Evolutionary conservation across 1,284 basidiomycete genomes (phyloP).

Genomic region (Sporisorium graminicola): DNA sequence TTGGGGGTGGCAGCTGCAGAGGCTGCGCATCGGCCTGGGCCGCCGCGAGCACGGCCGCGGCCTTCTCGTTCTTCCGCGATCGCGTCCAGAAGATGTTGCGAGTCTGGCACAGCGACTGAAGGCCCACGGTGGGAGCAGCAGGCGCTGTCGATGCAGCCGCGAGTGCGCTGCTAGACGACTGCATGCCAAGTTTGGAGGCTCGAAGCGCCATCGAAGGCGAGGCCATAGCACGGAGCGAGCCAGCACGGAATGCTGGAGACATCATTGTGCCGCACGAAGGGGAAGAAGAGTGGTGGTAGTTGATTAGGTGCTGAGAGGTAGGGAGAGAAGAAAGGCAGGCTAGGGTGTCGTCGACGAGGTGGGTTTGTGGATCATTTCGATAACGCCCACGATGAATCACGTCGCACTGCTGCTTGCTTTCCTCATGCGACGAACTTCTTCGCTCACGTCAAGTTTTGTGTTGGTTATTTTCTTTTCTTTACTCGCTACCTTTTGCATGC

Average conservation of each 20-base stretch:
- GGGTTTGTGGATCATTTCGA: neutral
- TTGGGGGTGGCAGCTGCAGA: constrained; percentile 34
- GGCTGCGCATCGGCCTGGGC: constrained; percentile 30
- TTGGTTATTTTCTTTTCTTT: neutral
- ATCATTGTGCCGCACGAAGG: constrained; percentile 22
- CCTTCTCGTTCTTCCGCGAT: constrained; percentile 44
- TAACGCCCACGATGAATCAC: constrained; percentile 4
- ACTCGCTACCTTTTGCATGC: constrained; percentile 1
- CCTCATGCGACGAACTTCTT: neutral
- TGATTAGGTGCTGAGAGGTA: neutral
- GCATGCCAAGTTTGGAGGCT: constrained; percentile 27
- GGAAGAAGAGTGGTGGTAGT: constrained; percentile 32
- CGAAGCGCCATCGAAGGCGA: constrained; percentile 27
- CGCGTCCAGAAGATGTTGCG: constrained; percentile 39
- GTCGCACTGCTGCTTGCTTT: neutral
- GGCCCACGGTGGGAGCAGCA: neutral
- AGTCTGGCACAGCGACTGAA: constrained; percentile 26
- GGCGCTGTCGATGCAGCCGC: constrained; percentile 8
- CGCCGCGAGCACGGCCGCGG: constrained; percentile 16
- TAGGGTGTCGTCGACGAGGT: neutral
- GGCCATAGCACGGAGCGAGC: constrained; percentile 41
- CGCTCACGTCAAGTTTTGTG: constrained; percentile 2
- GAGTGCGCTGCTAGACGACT: constrained; percentile 38
- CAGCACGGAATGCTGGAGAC: constrained; percentile 43
- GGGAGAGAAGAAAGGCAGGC: neutral